Base-by-base conservation (phyloP, 2,329 filamentous ascomycete species). In the Leptosphaerulina australis region DNA sequence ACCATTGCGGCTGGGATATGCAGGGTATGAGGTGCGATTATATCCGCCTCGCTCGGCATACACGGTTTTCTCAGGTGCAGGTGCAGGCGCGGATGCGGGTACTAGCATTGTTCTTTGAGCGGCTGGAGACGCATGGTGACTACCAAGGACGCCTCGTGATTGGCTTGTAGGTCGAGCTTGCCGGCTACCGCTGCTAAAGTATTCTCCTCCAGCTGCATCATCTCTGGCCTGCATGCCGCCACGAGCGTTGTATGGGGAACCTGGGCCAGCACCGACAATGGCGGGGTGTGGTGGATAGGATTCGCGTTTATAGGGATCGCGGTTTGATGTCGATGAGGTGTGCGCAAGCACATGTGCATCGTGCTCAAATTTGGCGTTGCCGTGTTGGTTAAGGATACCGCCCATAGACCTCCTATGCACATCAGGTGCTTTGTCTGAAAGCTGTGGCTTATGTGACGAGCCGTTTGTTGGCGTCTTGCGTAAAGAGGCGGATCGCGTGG, bases 261-360 rank as follows among this genome's bases (percentile, higher is more conserved):
- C 66, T 2, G 68, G 69, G 2, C 68, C 69, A 4, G 62, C 66
- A 5, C 69, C 69, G 22, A 72, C 69, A 28, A 72, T 70, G 8
- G 69, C 69, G 4, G 69, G 69, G 38, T 72, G 69, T 9, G 69
- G 68, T 10, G 68, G 69, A 36, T 70, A 71, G 9, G 58, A 63
- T 22, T 69, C 63, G 10, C 69, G 60, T 46, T 70, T 72, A 11
- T 45, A 21, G 11, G 35, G 35, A 17, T 45, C 41, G 1, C 41
- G 43, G 9, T 50, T 50, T 10, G 55, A 50, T 10, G 55, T 49
- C 28, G 57, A 56, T 7, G 57, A 52, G 4, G 62, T 63, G 35
- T 67, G 66, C n/a, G 66, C 47, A 7, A 60, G 29, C 3, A 66
- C 55, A 20, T 70, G 68, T 2, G 67, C 68, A 7, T 70, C 66